Evolutionary conservation across 2,329 filamentous ascomycete genomes (phyloP), one percentile per base, ranked within the genome.

Genomic region (Colletotrichum spaethianum): DNA sequence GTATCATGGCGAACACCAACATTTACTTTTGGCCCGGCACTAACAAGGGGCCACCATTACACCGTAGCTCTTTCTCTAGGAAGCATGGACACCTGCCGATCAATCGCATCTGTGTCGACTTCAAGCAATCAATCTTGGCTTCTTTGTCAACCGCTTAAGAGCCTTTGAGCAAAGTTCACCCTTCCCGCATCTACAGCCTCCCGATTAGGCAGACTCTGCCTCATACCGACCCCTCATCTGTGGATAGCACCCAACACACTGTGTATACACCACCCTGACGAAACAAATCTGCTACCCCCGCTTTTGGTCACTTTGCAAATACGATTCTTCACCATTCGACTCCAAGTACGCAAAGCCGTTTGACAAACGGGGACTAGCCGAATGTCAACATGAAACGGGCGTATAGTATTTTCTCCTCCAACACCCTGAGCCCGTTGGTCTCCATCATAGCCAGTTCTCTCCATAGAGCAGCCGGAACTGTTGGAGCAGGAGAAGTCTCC

Each of bases 371-470:
- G 23, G 82, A 83, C 86, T 89, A 88, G 1, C 87, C 89, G 76
- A 92, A 89, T 6, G 86, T 82, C 75, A 91, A 74, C 20, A 86
- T 89, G 11, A 90, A 75, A 20, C 89, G 83, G 60, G 88, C 78
- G 73, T 86, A 90, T 18, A 86, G 64, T 59, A 91, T 75, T 4
- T 86, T 80, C 73, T 87, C 84, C 74, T 91, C 87, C 6, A 91
- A 77, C 53, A 83, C 81, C 65, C 81, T 81, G n/a, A 90, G 73
- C 23, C 82, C 80, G 16, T 86, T 82, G 0, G 77, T 70, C 16
- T 79, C 79, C 63, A 83, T 77, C 6, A 48, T 28, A 4, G 76
- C 79, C 16, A 74, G 38, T 4, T 59, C 38, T 31, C n/a, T 60
- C 73, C 56, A 69, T 9, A 60, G 20, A 46, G n/a, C n/a, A 20